These are phyloP conservation scores for Metschnikowia henanensis DNA, from an alignment of 805 yeast genomes.

Conservation along the genomic window DNA sequence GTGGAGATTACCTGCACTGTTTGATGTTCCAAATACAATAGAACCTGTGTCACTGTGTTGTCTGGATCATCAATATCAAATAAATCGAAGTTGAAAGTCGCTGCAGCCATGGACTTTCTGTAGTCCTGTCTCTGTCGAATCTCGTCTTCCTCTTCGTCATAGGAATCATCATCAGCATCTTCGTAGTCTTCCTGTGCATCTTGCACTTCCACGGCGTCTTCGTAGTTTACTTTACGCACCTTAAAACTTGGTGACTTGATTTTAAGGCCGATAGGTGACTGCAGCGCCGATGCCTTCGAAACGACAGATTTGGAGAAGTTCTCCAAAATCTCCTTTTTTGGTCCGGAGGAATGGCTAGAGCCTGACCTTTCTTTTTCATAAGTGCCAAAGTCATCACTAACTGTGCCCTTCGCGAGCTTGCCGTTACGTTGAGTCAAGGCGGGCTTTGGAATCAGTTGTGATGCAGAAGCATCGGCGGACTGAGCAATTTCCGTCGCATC, in stretches of 20 bases:
- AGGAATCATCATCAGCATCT: constrained; percentile 22
- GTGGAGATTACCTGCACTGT: constrained; percentile 90
- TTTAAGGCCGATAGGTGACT: constrained; percentile 3
- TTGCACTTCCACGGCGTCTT: constrained; percentile 9
- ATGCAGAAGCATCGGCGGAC: too few species aligned
- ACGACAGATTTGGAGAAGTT: background rate
- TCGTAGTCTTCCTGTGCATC: constrained; percentile 9
- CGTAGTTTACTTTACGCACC: constrained; percentile 18
- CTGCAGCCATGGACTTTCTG: constrained; percentile 49
- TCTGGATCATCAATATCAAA: constrained; percentile 88
- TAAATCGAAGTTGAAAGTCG: constrained; percentile 66
- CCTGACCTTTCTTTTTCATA: background rate
- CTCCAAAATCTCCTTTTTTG: background rate
- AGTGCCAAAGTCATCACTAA: background rate
- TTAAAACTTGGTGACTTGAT: constrained; percentile 14
- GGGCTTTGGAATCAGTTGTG: too few species aligned
- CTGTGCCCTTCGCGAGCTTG: too few species aligned
- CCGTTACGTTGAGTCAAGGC: too few species aligned
- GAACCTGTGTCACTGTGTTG: constrained; percentile 79
- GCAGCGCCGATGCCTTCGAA: background rate
- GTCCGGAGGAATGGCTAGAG: background rate
- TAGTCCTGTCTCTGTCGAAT: constrained; percentile 45
- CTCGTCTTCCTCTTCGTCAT: constrained; percentile 30
- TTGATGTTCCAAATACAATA: constrained; percentile 87
- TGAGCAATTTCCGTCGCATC: too few species aligned